These are phyloP conservation scores for Platismatia glauca DNA, from an alignment of 495 filamentous ascomycete genomes.

Conservation along the genomic window DNA sequence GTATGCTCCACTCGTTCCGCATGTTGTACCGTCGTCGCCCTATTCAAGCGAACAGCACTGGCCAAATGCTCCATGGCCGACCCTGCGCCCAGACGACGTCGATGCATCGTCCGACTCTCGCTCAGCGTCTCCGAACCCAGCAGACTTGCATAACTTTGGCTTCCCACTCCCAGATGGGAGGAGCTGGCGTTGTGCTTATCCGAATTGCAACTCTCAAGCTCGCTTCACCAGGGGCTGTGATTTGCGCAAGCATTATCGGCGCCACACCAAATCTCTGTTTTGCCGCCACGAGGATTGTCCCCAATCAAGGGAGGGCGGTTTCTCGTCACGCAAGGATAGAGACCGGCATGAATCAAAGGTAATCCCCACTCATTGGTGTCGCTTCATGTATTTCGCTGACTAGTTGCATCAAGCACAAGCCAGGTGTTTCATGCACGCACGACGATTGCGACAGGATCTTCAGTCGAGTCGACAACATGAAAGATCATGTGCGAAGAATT, in stretches of 20 bases:
- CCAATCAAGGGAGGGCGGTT: constrained; percentile 46
- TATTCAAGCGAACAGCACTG: constrained; percentile 13
- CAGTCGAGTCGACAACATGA: constrained; percentile 59
- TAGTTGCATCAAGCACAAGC: constrained; percentile 38
- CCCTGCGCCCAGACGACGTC: constrained; percentile 22
- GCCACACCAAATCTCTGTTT: constrained; percentile 54
- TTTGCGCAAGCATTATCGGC: constrained; percentile 55
- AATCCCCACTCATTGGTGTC: background rate
- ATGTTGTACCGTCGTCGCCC: constrained; percentile 20
- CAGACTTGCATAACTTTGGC: constrained; percentile 28
- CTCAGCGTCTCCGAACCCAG: constrained; percentile 24
- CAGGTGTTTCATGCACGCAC: constrained; percentile 49
- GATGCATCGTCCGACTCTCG: constrained; percentile 21
- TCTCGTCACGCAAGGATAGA: constrained; percentile 57
- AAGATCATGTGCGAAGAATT: constrained; percentile 45
- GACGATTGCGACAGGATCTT: constrained; percentile 50
- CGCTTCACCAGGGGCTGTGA: constrained; percentile 54
- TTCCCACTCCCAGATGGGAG: constrained; percentile 33
- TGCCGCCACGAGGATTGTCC: constrained; percentile 54
- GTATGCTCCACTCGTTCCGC: constrained; percentile 5
- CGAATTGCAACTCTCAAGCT: constrained; percentile 47
- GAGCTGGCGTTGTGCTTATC: constrained; percentile 49
- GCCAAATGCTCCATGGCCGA: constrained; percentile 18
- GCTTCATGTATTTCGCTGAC: background rate
- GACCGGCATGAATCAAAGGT: constrained; percentile 46